Evolutionary conservation across 192 early-diverging fungal species (phyloP).

Genomic region (Coemansia sp.): DNA sequence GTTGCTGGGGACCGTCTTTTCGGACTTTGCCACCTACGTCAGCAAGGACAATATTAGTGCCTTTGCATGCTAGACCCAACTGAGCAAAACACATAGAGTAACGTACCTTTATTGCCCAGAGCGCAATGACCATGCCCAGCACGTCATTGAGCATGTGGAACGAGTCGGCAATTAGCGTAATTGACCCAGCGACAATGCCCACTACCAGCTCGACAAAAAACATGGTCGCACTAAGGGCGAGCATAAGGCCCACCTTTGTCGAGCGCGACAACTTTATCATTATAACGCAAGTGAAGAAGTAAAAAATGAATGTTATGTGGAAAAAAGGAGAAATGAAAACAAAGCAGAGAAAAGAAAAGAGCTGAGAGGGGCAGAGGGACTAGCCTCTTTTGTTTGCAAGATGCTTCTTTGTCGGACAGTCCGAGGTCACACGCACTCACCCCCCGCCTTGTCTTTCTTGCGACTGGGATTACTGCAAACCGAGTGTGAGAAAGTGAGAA

Average conservation of each 20-base stretch:
- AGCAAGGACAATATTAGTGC: slow-evolving; percentile 1
- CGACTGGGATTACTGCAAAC: not conserved
- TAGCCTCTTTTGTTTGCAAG: not conserved
- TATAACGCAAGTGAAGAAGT: not conserved
- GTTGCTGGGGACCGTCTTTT: slow-evolving; percentile 64
- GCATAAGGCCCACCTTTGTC: slow-evolving; percentile 63
- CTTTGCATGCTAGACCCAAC: not conserved
- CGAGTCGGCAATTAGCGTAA: slow-evolving; percentile 88
- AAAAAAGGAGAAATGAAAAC: slow-evolving; percentile 12
- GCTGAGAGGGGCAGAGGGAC: not conserved
- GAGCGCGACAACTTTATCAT: slow-evolving; percentile 58
- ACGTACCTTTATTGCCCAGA: slow-evolving; percentile 75
- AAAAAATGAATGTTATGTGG: not conserved
- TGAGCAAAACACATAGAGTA: not conserved
- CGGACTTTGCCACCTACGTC: slow-evolving; percentile 63
- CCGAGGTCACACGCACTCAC: not conserved
- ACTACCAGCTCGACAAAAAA: slow-evolving; percentile 83
- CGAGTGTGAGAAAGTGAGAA: slow-evolving; percentile 1
- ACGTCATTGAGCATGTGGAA: slow-evolving; percentile 94
- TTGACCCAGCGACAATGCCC: slow-evolving; percentile 74
- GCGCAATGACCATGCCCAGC: slow-evolving; percentile 73
- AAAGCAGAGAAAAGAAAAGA: not conserved
- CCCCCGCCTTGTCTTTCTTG: not conserved
- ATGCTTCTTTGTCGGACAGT: not conserved
- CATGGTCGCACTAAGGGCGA: slow-evolving; percentile 66